These are phyloP conservation scores for Talaromyces islandicus DNA, from an alignment of 2,329 filamentous ascomycete species.

Conservation along the genomic window DNA sequence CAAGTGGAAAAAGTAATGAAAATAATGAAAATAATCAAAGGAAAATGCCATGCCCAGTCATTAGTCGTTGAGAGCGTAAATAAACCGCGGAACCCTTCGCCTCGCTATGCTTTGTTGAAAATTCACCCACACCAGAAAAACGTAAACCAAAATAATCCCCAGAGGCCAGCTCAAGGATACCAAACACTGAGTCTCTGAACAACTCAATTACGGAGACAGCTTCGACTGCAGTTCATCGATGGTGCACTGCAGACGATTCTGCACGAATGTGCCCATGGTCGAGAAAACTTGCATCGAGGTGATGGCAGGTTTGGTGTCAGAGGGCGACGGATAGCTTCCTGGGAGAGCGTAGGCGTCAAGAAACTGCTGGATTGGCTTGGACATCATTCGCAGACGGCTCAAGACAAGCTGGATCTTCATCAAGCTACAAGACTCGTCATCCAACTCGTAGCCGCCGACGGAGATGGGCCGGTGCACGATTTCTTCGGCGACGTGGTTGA, in stretches of 20 bases:
- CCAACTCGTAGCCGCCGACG: conserved; percentile 11
- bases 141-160: not conserved
- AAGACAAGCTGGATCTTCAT: conserved; percentile 12
- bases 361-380: conserved; percentile 9
- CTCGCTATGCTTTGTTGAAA: conserved; percentile 1
- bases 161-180: not conserved
- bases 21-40: not conserved
- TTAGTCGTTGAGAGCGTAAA: not conserved
- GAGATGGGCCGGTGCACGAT: conserved; percentile 12
- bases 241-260: conserved; percentile 4
- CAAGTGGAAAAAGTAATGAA: not conserved
- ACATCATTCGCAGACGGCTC: conserved; percentile 10
- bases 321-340: conserved; percentile 2
- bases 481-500: conserved; percentile 7
- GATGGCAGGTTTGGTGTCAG: conserved; percentile 5
- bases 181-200: not conserved
- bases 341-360: conserved; percentile 1
- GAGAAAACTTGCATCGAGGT: conserved; percentile 6
- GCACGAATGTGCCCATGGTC: conserved; percentile 10
- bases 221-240: conserved; percentile 11
- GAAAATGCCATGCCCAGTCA: not conserved
- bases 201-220: not conserved
- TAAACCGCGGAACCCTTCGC: not conserved
- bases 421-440: conserved; percentile 10
- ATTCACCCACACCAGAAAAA: not conserved